These are phyloP conservation scores for Acanthamoeba quina DNA, from an alignment of 208 protist genomes.

Conservation along the genomic window DNA sequence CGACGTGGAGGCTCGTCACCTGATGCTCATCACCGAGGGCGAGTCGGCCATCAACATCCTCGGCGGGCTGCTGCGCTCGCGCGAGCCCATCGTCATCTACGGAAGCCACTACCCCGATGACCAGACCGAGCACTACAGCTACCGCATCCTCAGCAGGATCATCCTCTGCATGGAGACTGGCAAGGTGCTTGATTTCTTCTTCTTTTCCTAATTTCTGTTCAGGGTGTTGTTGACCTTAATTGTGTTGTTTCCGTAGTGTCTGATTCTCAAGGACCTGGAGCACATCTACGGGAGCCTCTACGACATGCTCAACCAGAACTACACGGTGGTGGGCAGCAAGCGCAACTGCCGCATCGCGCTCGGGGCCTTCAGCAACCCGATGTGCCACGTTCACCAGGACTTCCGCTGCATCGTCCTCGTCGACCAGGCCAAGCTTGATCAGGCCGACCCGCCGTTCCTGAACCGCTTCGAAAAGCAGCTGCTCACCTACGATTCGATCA, in stretches of 20 bases:
- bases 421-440: background rate
- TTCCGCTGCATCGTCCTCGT: slow-evolving; percentile 82
- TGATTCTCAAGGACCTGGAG: slow-evolving; percentile 85
- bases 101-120: slow-evolving; percentile 38
- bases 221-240: slow-evolving; percentile 81
- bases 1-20: slow-evolving; percentile 5
- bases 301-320: slow-evolving; percentile 91
- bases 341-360: slow-evolving; percentile 77
- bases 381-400: slow-evolving; percentile 75
- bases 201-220: slow-evolving; percentile 84
- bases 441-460: slow-evolving; percentile 76
- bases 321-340: slow-evolving; percentile 72
- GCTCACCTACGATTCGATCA: background rate
- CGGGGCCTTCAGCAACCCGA: slow-evolving; percentile 68
- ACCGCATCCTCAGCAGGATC: slow-evolving; percentile 74
- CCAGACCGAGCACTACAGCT: slow-evolving; percentile 69
- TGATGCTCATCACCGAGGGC: slow-evolving; percentile 70
- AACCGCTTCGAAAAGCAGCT: slow-evolving; percentile 89
- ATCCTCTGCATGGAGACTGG: slow-evolving; percentile 81
- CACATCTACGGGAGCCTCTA: slow-evolving; percentile 88
- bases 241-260: background rate
- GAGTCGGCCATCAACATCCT: slow-evolving; percentile 38
- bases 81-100: slow-evolving; percentile 2
- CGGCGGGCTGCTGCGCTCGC: background rate
- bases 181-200: background rate